Evolutionary conservation across 768 basidiomycete species (phyloP), one percentile per base, ranked within the genome.

Genomic region (Trametes gibbosa): DNA sequence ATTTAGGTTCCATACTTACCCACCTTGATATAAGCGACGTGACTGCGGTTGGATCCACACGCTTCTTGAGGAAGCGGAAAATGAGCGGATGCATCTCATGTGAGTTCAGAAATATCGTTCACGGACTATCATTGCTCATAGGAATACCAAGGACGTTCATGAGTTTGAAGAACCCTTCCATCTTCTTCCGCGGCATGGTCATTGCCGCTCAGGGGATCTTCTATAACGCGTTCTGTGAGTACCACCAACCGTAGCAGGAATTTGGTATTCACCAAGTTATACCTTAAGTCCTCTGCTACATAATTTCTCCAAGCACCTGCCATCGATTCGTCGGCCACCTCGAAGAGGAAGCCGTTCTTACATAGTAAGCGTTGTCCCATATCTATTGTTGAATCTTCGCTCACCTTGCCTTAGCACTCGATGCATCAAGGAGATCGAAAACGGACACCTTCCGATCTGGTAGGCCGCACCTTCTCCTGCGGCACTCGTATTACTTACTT

Each of bases 21-120:
- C n/a, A n/a, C 56, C 5, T 56, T 47, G 10, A 5, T 21, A 32
- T 17, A 43, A 83, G 78, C 73, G 77, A 65, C 77, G 81, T 58
- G 82, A 84, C 66, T 78, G 77, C 25, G 80, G 83, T 37, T 95
- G 94, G 94, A 97, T 97, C 63, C 92, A 95, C 70, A 95, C 93
- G 6, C 83, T 93, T 43, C 76, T 97, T 17, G 89, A 94, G 70
- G 96, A 97, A 76, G 94, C 95, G 13, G 94, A 98, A 70, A 98
- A 98, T 70, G 96, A 99, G 75, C 79, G 96, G 35, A 96, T 97
- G 92, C 94, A 96, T 72, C 79, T 95, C 52, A 90, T 95, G 89
- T 91, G 27, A 39, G 27, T 35, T 61, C 56, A 13, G 17, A 16
- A 8, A 2, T 41, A 42, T 13, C 32, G 24, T 40, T 5, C 0